Conservation (phyloP, 305 asterid genomes). For the Fraxinus floribunda region DNA sequence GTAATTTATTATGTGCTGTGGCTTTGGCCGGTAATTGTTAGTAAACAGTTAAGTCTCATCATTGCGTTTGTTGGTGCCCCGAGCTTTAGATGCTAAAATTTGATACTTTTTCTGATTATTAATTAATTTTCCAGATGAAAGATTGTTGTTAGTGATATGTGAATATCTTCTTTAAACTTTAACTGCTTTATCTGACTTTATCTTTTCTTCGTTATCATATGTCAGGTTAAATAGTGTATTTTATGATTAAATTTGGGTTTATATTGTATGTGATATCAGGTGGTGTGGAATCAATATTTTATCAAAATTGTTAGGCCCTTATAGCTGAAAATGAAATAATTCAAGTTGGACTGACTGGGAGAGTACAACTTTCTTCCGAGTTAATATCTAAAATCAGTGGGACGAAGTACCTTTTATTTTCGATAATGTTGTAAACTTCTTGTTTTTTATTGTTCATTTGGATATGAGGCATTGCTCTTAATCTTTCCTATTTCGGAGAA, state of each 20-base stretch:
- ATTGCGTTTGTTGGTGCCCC: not conserved
- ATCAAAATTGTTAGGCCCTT: not conserved
- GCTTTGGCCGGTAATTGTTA: not conserved
- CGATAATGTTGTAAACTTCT: not conserved
- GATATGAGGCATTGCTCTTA: not conserved
- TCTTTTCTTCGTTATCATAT: not conserved
- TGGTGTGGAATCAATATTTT: not conserved
- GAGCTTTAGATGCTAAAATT: not conserved
- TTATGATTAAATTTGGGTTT: not conserved
- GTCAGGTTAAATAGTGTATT: not conserved
- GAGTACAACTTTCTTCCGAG: not conserved
- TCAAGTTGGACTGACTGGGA: not conserved
- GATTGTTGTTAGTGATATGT: not conserved
- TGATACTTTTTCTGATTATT: not conserved
- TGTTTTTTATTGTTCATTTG: not conserved
- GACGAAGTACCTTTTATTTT: not conserved
- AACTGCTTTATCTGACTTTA: slow-evolving; percentile 3
- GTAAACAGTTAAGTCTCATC: not conserved
- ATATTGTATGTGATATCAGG: not conserved
- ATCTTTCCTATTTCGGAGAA: not conserved
- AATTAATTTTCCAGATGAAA: not conserved
- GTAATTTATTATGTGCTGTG: not conserved
- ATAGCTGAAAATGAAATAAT: not conserved
- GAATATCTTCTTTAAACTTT: not conserved
- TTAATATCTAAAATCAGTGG: not conserved